Conservation (phyloP, 164 flowering plant genomes). For the Vitis rotundifolia region DNA sequence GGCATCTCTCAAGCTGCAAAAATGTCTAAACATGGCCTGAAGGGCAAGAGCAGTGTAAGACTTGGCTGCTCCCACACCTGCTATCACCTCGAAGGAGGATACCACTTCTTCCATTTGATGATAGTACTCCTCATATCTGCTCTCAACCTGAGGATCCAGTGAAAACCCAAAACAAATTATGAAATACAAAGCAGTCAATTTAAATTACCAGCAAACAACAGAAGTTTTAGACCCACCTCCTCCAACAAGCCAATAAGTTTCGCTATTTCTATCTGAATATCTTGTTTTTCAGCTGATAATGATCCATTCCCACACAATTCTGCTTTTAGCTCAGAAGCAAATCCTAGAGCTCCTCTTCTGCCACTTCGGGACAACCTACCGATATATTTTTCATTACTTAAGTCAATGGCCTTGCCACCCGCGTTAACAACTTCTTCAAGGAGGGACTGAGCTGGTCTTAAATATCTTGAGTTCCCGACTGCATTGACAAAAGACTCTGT, state of each 20-base stretch:
- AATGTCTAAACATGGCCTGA: conserved; percentile 84
- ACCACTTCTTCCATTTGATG: conserved; percentile 68
- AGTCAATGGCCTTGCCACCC: conserved; percentile 39
- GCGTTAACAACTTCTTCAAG: conserved; percentile 65
- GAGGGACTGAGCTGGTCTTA: conserved; percentile 63
- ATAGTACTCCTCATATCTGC: conserved; percentile 68
- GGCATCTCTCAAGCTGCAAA: conserved; percentile 65
- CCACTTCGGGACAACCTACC: conserved; percentile 28
- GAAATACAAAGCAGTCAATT: not conserved
- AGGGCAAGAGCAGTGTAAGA: conserved; percentile 75
- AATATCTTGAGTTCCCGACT: conserved; percentile 51
- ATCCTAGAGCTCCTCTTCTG: conserved; percentile 30
- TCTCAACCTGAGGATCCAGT: conserved; percentile 58
- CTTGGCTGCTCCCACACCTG: conserved; percentile 73
- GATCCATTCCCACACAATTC: conserved; percentile 40
- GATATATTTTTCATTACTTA: conserved; percentile 35
- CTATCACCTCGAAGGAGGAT: conserved; percentile 67
- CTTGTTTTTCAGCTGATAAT: conserved; percentile 43
- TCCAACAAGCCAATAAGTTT: conserved; percentile 68
- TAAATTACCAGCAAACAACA: not conserved
- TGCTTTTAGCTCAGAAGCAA: conserved; percentile 49
- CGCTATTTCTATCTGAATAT: conserved; percentile 39
- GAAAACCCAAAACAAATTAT: conserved; percentile 1
- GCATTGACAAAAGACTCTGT: conserved; percentile 26
- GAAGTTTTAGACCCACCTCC: conserved; percentile 42